These are phyloP conservation scores for Aspergillus sparsus DNA, from an alignment of 495 filamentous ascomycete genomes.

Conservation along the genomic window DNA sequence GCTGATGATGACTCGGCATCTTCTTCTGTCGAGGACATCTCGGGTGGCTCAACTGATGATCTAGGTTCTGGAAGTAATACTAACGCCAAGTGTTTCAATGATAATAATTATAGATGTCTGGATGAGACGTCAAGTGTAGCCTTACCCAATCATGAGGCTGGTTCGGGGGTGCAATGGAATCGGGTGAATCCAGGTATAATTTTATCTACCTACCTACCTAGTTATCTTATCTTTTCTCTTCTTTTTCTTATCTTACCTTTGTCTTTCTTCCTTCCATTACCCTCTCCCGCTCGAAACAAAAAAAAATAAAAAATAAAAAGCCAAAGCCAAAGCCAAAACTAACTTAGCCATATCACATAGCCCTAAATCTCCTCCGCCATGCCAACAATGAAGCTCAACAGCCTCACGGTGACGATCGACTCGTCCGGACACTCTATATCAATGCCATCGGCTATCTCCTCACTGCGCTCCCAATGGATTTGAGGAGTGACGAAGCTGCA, in stretches of 20 bases:
- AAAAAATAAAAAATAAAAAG: not conserved
- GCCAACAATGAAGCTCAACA: constrained; percentile 44
- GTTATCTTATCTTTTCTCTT: not conserved
- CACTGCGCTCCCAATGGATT: constrained; percentile 60
- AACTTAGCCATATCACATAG: constrained; percentile 23
- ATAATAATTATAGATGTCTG: constrained; percentile 1
- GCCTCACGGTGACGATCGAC: constrained; percentile 35
- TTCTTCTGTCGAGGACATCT: constrained; percentile 24
- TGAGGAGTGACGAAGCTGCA: constrained; percentile 44
- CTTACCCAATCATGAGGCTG: constrained; percentile 34
- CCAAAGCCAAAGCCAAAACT: not conserved
- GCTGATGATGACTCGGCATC: no score
- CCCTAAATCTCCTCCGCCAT: constrained; percentile 42
- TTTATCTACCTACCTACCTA: not conserved
- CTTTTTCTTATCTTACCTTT: not conserved
- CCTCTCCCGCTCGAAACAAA: not conserved
- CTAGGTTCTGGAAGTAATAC: no score
- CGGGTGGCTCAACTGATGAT: constrained; percentile 2
- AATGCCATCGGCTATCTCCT: constrained; percentile 66
- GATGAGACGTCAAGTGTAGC: constrained; percentile 5
- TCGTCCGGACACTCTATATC: constrained; percentile 67
- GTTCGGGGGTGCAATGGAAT: constrained; percentile 46
- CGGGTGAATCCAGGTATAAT: constrained; percentile 41
- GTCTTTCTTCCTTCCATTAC: no score
- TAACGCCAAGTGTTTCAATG: constrained; percentile 3